Conservation (phyloP, 2,329 filamentous ascomycete genomes). For the Penicillium sp. region DNA sequence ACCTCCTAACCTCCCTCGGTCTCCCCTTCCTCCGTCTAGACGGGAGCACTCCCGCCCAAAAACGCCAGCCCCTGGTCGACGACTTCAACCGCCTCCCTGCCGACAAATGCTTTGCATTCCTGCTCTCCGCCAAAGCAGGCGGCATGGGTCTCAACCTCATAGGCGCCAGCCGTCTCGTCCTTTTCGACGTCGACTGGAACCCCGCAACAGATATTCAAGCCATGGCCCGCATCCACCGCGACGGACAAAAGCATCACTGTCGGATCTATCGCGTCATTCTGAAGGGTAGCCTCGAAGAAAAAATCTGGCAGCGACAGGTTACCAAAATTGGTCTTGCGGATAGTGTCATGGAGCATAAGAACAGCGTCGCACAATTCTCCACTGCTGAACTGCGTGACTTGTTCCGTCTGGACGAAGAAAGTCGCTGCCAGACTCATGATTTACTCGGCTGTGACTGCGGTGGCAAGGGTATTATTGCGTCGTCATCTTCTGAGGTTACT, state of each 20-base stretch:
- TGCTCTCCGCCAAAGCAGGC: conserved; percentile 71
- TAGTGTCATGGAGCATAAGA: conserved; percentile 69
- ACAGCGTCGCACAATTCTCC: conserved; percentile 60
- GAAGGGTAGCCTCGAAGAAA: conserved; percentile 69
- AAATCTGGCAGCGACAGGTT: conserved; percentile 72
- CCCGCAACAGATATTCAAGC: conserved; percentile 71
- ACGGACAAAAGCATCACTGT: conserved; percentile 67
- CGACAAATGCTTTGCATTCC: conserved; percentile 63
- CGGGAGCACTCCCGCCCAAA: conserved; percentile 62
- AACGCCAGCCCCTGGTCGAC: conserved; percentile 68
- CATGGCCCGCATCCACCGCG: conserved; percentile 72
- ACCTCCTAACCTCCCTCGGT: conserved; percentile 59
- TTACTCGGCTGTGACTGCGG: conserved; percentile 64
- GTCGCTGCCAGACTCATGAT: conserved; percentile 67
- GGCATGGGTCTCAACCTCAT: conserved; percentile 70
- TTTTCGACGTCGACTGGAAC: conserved; percentile 77
- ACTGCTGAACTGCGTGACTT: conserved; percentile 66
- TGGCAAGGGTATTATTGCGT: conserved; percentile 47
- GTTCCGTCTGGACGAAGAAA: conserved; percentile 63
- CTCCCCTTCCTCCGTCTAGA: conserved; percentile 68
- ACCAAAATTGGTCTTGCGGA: conserved; percentile 70
- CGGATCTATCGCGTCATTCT: conserved; percentile 70
- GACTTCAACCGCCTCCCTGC: conserved; percentile 64
- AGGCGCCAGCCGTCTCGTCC: conserved; percentile 67
- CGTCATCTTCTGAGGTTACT: conserved; percentile 3